Evolutionary conservation across 139 green algal species (phyloP), one percentile per base, ranked within the genome.

Genomic region (Astrephomene gubernaculifera): DNA sequence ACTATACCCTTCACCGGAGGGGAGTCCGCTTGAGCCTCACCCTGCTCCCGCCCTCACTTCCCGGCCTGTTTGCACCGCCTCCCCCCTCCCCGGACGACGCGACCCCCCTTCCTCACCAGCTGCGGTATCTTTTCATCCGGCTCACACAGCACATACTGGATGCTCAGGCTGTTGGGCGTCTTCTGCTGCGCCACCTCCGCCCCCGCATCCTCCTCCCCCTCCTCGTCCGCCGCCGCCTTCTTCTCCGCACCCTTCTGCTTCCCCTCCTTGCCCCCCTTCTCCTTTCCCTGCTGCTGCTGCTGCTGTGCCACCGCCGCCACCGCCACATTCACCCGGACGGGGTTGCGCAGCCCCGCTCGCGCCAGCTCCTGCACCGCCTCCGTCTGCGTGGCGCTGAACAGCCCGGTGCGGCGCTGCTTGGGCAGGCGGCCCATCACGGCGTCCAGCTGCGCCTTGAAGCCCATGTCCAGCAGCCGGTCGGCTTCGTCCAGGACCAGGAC

Each of bases 371-470:
- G 74, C 24, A 90, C 85, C 5, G 89, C 89, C 81, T 95, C 91
- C 19, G 97, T 98, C 91, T 99, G 97, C 10, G 97, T 99, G 35
- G 97, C 97, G 54, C 92, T 97, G 89, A 99, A 99, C 5, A 99
- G 94, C 9, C 97, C 97, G 35, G 88, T 86, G 43, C 96, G 87
- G 3, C 97, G 90, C 92, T 99, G 97, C 84, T 95, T 95, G 33
- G 97, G 97, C 49, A 99, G 91, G 22, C 90, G 82, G 7, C 49
- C 86, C 89, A 99, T 95, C 81, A 99, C 96, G 5, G 90, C 80
- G 38, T 96, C 92, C 65, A 99, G 79, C 78, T 95, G 90, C 22
- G 54, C 69, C 74, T 94, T 89, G 87, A 99, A 99, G 10, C 96
- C 96, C 95, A 99, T 98, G 82, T 98, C 96, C 67, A 99, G 86